These are phyloP conservation scores for Wickerhamiella siamensis DNA, from an alignment of 805 yeast genomes.

Conservation along the genomic window DNA sequence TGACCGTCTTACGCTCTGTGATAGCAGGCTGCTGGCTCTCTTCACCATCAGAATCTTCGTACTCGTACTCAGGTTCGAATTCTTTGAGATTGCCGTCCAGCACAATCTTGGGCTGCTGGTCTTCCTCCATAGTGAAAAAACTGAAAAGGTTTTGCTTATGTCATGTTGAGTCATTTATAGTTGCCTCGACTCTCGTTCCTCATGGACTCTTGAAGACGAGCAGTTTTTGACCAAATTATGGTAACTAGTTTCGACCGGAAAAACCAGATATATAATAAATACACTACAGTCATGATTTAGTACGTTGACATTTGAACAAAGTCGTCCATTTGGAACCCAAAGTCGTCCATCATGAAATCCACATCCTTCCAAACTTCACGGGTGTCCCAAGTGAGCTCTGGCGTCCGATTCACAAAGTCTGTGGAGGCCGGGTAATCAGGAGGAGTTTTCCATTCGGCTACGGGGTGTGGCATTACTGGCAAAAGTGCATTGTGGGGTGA, in stretches of 20 bases:
- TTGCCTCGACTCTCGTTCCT: no score
- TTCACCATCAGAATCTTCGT: conserved; percentile 26
- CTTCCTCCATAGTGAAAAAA: conserved; percentile 6
- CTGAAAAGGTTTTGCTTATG: background rate
- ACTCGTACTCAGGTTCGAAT: conserved; percentile 30
- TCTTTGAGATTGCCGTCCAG: conserved; percentile 47
- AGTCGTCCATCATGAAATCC: conserved; percentile 75
- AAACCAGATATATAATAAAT: no score
- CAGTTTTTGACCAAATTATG: no score
- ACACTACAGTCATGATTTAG: no score
- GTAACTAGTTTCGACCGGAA: no score
- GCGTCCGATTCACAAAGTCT: conserved; percentile 4
- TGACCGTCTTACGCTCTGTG: conserved; percentile 50
- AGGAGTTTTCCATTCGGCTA: background rate
- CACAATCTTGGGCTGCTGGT: conserved; percentile 58
- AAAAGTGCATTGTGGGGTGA: background rate
- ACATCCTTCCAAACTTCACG: conserved; percentile 63
- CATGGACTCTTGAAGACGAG: no score
- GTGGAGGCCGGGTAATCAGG: background rate
- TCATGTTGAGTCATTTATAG: background rate
- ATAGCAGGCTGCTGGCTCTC: conserved; percentile 21
- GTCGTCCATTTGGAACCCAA: conserved; percentile 59
- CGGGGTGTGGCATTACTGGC: background rate
- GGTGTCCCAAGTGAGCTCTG: conserved; percentile 28
- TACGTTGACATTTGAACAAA: background rate